Conservation (phyloP, 345 rosid genomes). For the Ceriops decandra region DNA sequence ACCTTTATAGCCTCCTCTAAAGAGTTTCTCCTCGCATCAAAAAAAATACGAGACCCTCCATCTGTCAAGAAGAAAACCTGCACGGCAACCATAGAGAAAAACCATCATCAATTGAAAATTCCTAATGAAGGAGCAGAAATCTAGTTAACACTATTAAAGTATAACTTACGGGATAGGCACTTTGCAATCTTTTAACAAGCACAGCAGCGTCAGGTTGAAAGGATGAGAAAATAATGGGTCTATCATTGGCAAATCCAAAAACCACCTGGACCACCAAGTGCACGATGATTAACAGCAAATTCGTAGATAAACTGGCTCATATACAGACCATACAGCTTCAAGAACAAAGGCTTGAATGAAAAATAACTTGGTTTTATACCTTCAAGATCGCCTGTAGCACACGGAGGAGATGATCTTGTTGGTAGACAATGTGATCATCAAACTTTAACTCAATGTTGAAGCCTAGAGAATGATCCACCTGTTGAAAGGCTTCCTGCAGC, state of each 20-base stretch:
- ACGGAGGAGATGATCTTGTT: conserved; percentile 49
- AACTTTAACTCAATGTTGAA: conserved; percentile 91
- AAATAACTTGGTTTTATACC: conserved; percentile 24
- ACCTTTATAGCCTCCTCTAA: conserved; percentile 79
- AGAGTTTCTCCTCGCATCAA: conserved; percentile 72
- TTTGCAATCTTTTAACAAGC: conserved; percentile 64
- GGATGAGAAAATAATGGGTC: conserved; percentile 78
- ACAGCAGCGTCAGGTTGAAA: conserved; percentile 93
- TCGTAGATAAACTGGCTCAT: too few relatives aligned
- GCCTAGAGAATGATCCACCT: conserved; percentile 63
- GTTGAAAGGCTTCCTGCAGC: conserved; percentile 69
- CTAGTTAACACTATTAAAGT: background rate
- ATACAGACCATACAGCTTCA: too few relatives aligned
- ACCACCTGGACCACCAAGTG: conserved; percentile 43
- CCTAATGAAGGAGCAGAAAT: background rate
- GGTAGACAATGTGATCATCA: conserved; percentile 71
- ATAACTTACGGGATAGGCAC: conserved; percentile 63
- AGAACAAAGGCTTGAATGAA: background rate
- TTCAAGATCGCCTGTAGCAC: conserved; percentile 58
- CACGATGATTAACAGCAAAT: background rate
- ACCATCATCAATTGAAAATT: conserved; percentile 1
- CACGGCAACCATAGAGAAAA: background rate
- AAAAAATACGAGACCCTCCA: conserved; percentile 53
- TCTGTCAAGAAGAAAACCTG: conserved; percentile 84
- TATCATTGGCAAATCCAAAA: conserved; percentile 44